phyloP scores from a whole-genome alignment of 208 protist species.

The Wallacemonas sp. region DNA sequence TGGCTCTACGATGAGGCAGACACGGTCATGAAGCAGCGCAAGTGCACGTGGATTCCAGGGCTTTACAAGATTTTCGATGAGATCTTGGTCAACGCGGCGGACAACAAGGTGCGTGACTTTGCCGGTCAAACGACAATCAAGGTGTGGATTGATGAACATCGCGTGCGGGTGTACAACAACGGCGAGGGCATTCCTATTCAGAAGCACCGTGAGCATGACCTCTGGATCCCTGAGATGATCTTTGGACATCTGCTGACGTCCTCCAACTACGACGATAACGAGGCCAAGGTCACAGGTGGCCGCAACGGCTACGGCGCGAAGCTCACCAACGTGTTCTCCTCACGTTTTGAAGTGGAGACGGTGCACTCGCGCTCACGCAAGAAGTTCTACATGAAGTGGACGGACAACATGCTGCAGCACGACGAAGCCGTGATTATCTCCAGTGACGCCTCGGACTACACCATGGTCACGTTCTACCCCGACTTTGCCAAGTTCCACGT shows the following conservation, averaged over 20 bases:
- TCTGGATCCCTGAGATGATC: constrained; percentile 99
- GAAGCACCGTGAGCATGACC: constrained; percentile 96
- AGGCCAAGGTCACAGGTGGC: constrained; percentile 97
- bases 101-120: constrained; percentile 98
- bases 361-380: constrained; percentile 88
- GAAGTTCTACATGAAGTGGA: constrained; percentile 96
- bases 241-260: constrained; percentile 99
- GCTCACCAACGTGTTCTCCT: constrained; percentile 99
- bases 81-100: constrained; percentile 99
- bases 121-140: constrained; percentile 89
- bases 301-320: constrained; percentile 99
- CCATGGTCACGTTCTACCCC: constrained; percentile 98
- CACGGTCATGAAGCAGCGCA: constrained; percentile 91
- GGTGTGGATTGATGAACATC: constrained; percentile 96
- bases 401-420: constrained; percentile 97
- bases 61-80: constrained; percentile 99
- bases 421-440: constrained; percentile 89
- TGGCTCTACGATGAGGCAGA: constrained; percentile 96
- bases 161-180: constrained; percentile 98
- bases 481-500: constrained; percentile 98
- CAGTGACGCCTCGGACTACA: constrained; percentile 93
- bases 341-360: constrained; percentile 97
- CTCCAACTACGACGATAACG: constrained; percentile 99
- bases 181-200: constrained; percentile 98
- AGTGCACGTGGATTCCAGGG: constrained; percentile 97